These are phyloP conservation scores for Penicillium chermesinum DNA, from an alignment of 495 filamentous ascomycete genomes.

Conservation along the genomic window DNA sequence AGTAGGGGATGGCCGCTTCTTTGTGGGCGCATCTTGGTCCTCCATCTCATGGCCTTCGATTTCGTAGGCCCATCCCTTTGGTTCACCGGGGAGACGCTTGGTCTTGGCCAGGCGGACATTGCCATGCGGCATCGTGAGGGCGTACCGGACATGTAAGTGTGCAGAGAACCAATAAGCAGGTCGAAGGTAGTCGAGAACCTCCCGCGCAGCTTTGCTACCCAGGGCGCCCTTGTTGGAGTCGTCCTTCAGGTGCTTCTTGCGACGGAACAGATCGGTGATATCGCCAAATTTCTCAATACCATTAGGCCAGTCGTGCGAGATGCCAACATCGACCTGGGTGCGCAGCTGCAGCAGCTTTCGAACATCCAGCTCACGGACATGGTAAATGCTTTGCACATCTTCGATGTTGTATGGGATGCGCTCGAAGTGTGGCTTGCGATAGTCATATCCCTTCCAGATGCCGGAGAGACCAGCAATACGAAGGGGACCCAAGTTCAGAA, in stretches of 20 bases:
- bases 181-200: constrained; percentile 72
- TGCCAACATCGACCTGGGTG: constrained; percentile 78
- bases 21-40: no score
- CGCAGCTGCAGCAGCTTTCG: constrained; percentile 82
- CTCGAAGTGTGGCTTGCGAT: constrained; percentile 73
- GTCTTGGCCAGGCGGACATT: constrained; percentile 14
- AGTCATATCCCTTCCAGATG: constrained; percentile 88
- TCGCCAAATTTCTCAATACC: constrained; percentile 74
- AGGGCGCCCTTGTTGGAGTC: constrained; percentile 70
- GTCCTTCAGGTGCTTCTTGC: constrained; percentile 64
- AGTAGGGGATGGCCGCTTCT: no score
- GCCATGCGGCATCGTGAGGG: constrained; percentile 64
- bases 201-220: constrained; percentile 70
- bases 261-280: constrained; percentile 52
- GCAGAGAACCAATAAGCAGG: constrained; percentile 92
- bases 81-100: not conserved
- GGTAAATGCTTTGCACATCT: constrained; percentile 76
- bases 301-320: constrained; percentile 94
- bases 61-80: constrained; percentile 8
- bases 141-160: constrained; percentile 83
- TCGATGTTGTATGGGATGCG: constrained; percentile 73
- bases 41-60: not conserved
- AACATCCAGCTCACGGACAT: constrained; percentile 83
- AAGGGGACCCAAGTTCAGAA: constrained; percentile 73
- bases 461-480: constrained; percentile 89